Base-by-base conservation (phyloP, 2,329 filamentous ascomycete genomes). In the Penicillium freii region DNA sequence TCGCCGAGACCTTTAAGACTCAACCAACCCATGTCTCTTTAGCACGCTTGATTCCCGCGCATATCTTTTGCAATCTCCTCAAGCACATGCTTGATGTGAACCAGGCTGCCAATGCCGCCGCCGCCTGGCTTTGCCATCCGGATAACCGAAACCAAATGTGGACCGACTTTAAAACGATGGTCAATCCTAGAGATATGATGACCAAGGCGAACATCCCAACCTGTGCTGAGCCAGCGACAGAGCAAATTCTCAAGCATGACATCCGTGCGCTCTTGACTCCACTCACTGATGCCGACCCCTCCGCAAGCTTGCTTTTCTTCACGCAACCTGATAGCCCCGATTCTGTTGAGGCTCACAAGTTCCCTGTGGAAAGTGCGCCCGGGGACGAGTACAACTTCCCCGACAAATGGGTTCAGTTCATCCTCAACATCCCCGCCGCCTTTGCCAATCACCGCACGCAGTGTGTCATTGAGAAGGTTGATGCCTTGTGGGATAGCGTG, bases 71-170 rank as follows among this genome's bases (percentile, higher is more conserved):
- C 36, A 89, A 88, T 46, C 82, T 99, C 1, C 78, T 99, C 19
- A 90, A 93, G 69, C 89, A 94, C 49, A 88, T 94, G 68, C 82
- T 97, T 36, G 86, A 92, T 57, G 94, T 97, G 59, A 99, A 99
- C 70, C 84, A 94, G 58, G 91, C 93, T 21, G 94, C 94, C 2
- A 93, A 97, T 70, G 92, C 94, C 1, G 92, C 93, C 1, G 93
- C 92, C 23, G 95, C 94, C 62, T 92, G 96, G 84, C 82, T 99
- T 13, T 91, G 91, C 8, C 91, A 93, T 68, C 87, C 91, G 19
- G 89, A 91, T 45, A 95, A 96, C 71, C 86, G 94, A 54, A 91
- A 94, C 63, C 89, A 94, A 69, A 97, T 99, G 94, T 97, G 94
- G 80, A 81, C 88, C 50, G 94, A 99, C 70, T 96, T 92, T 52